Percentiles rank a stretch among this genome's conserved stretches.
These are phyloP conservation scores for Nicotiana benthamiana DNA, from an alignment of 257 asterid genomes.

Conservation along the genomic window DNA sequence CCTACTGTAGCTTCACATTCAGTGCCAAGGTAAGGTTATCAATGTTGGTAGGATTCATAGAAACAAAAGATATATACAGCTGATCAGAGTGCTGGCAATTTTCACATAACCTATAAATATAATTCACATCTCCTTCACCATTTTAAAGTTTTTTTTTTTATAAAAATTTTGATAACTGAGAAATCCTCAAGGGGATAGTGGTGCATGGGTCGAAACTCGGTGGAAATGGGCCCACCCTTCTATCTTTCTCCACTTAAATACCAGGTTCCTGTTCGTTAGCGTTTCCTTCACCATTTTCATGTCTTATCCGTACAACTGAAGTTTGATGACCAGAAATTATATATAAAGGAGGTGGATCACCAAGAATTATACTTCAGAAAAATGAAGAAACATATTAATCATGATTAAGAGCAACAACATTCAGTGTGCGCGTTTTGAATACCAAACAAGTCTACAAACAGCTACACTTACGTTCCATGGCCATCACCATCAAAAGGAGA, in stretches of 20 bases:
- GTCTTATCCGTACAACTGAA: not conserved
- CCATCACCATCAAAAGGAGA: slow-evolving; percentile 97
- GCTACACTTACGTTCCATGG: slow-evolving; percentile 86
- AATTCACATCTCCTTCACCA: not conserved
- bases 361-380: not conserved
- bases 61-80: not conserved
- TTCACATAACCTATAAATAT: not conserved
- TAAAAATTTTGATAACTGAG: not conserved
- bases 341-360: not conserved
- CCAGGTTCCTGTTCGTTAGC: not conserved
- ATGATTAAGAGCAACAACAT: not conserved
- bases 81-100: not conserved
- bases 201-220: not conserved
- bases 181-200: not conserved
- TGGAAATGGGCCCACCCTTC: not conserved
- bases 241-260: not conserved
- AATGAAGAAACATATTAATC: not conserved
- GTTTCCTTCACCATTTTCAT: not conserved
- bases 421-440: not conserved
- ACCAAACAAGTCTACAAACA: not conserved
- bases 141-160: not conserved
- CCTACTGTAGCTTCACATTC: not conserved
- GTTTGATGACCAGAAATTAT: not conserved
- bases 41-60: not conserved
- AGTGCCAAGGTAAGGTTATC: not conserved